Base-by-base conservation (phyloP, 2,329 filamentous ascomycete genomes). In the Falciphora oryzae region DNA sequence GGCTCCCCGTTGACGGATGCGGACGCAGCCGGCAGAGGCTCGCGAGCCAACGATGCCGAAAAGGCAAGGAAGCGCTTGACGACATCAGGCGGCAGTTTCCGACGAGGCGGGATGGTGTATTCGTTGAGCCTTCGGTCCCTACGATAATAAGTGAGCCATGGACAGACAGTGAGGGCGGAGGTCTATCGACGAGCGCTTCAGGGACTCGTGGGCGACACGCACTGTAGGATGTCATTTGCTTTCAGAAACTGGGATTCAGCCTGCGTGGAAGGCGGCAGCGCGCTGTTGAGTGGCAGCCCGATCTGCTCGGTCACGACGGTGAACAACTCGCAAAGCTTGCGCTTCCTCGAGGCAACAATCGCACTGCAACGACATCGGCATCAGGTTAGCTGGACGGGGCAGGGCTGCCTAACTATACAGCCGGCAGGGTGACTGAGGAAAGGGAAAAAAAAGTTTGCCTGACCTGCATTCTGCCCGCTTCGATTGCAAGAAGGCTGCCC, bases 271-370 rank as follows among this genome's bases (percentile, higher is more conserved):
- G 81, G 78, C 65, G 80, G 81, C 80, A 82, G 82, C 81, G 87
- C 84, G 69, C 79, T 77, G 69, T 83, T 82, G 71, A 74, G 84
- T 83, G 72, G 85, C 85, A 71, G 88, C 80, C 75, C 80, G 79
- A 77, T 86, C 81, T 83, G 78, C 77, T 88, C 86, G 76, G 89
- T 90, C 81, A 91, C 89, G 83, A 91, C 86, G 71, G 85, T 84
- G 81, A 90, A 96, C 72, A 97, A 85, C 81, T 95, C 90, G 76
- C 89, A 89, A 76, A 97, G 85, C 83, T 96, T 96, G 78, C 92
- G 89, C 86, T 96, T 95, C 79, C 91, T 90, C 83, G 90, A 92
- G 78, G 84, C 85, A 83, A 90, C 86, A 84, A 89, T 88, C 85
- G 85, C 83, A 79, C 87, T 90, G 75, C 66, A n/a, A 53, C 2